These are phyloP conservation scores for Trametes coccinea DNA, from an alignment of 768 basidiomycete genomes.

Conservation along the genomic window DNA sequence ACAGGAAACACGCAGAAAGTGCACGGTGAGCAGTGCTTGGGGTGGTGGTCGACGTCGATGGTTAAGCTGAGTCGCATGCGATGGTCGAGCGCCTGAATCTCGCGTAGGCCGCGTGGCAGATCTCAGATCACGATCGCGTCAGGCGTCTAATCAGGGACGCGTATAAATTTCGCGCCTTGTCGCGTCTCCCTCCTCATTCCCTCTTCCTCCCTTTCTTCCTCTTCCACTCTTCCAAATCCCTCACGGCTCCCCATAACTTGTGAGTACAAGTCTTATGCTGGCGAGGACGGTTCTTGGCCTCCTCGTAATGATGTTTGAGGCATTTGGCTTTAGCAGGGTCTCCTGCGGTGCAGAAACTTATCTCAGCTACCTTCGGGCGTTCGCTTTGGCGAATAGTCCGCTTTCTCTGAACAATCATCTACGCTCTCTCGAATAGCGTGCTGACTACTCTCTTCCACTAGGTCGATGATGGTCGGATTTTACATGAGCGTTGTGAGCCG, in stretches of 20 bases:
- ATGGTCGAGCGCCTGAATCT: too few species aligned
- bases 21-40: background rate
- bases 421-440: background rate
- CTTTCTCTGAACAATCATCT: conserved; percentile 41
- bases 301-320: conserved; percentile 78
- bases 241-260: conserved; percentile 10
- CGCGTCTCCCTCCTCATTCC: conserved; percentile 11
- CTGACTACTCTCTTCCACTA: too few species aligned
- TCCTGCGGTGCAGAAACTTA: conserved; percentile 80
- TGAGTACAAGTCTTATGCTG: conserved; percentile 24
- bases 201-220: background rate
- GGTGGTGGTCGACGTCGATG: conserved; percentile 1
- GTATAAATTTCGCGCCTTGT: conserved; percentile 15
- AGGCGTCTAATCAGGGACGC: conserved; percentile 3
- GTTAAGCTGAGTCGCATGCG: background rate
- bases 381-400: conserved; percentile 46
- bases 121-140: background rate
- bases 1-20: background rate
- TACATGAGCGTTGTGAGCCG: too few species aligned
- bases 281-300: background rate
- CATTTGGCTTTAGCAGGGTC: conserved; percentile 87
- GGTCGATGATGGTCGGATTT: too few species aligned
- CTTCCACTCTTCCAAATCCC: background rate
- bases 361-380: conserved; percentile 89
- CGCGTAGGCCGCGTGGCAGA: background rate